Percentiles rank a stretch among this genome's conserved stretches.
phyloP scores from a whole-genome alignment of 192 early-diverging fungal genomes.

The Coemansia sp. region DNA sequence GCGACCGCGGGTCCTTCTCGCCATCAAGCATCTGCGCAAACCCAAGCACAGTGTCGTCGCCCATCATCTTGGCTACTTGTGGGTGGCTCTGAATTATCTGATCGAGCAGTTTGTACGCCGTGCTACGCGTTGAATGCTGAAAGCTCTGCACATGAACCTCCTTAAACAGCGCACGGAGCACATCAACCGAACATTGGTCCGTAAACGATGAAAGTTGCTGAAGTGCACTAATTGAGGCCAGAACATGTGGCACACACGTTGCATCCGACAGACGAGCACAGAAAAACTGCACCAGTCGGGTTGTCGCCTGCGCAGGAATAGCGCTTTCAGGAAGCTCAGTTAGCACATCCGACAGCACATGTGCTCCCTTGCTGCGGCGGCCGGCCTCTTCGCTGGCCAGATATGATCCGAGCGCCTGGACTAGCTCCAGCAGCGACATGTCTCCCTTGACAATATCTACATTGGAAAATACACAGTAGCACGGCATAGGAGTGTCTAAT shows the following conservation, averaged over 20 bases:
- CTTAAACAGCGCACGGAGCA: conserved; percentile 63
- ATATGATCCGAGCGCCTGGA: conserved; percentile 73
- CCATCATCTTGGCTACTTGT: conserved; percentile 64
- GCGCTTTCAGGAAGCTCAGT: conserved; percentile 37
- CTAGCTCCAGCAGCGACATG: conserved; percentile 68
- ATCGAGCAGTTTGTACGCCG: conserved; percentile 73
- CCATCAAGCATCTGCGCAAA: conserved; percentile 91
- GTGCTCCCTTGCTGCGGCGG: conserved; percentile 79
- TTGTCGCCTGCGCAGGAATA: conserved; percentile 42
- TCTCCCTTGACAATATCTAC: conserved; percentile 55
- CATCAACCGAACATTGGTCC: conserved; percentile 58
- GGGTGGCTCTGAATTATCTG: conserved; percentile 58
- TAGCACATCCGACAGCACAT: conserved; percentile 66
- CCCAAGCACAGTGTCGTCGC: conserved; percentile 72
- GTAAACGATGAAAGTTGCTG: conserved; percentile 62
- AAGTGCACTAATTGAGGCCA: conserved; percentile 66
- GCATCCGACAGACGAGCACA: conserved; percentile 73
- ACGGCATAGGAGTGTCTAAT: background rate
- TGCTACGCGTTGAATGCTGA: conserved; percentile 79
- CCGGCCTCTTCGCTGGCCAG: conserved; percentile 82
- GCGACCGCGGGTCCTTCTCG: conserved; percentile 98
- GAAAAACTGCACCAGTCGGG: conserved; percentile 70
- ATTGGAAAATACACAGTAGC: background rate
- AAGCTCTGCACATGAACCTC: conserved; percentile 90
- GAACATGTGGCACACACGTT: conserved; percentile 64